Evolutionary conservation across 148 eudicot species (phyloP), one percentile per base, ranked within the genome.

Genomic region (Silene latifolia): DNA sequence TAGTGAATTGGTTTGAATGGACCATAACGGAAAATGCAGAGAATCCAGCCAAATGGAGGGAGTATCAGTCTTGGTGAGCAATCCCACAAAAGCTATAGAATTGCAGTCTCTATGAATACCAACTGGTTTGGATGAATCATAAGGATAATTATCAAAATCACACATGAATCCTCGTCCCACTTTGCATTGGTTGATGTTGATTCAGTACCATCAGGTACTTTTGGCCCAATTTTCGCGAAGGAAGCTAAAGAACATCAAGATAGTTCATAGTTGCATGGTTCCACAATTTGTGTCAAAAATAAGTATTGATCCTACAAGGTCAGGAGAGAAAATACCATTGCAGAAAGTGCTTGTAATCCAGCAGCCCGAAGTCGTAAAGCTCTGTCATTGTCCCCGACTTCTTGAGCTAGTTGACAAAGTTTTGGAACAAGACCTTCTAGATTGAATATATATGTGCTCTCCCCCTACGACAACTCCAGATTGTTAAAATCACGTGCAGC

Each of bases 331-430:
- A 59, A 60, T 90, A 92, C 98, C 96, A 92, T 76, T 79, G 84
- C 83, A 69, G 93, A 90, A 77, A 92, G 84, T 73, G 88, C 89
- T 82, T 86, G 93, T 82, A 92, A 76, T 80, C 98, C 98, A 42
- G 93, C 96, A 20, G 98, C 83, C 74, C 91, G 85, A 63, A 90
- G 80, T 23, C 81, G 72, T 73, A 89, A 76, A 78, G 86, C 88
- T 86, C 90, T 87, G 51, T 87, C 91, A 81, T 87, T 83, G 64
- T 90, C 88, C 76, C 98, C 98, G 59, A 88, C 84, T 90, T 92
- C 98, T 83, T 88, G 93, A 80, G 96, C 87, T 82, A 92, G 82
- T 77, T 84, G 91, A 82, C 98, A 92, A 77, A 92, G 89, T 83
- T 89, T 92, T 14, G 89, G 91, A 67, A 90, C 90, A 68, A 90